Percentiles rank a stretch among this genome's conserved stretches.
phyloP scores from a whole-genome alignment of 306 rosid species.

The Amphicarpaea edgeworthii region DNA sequence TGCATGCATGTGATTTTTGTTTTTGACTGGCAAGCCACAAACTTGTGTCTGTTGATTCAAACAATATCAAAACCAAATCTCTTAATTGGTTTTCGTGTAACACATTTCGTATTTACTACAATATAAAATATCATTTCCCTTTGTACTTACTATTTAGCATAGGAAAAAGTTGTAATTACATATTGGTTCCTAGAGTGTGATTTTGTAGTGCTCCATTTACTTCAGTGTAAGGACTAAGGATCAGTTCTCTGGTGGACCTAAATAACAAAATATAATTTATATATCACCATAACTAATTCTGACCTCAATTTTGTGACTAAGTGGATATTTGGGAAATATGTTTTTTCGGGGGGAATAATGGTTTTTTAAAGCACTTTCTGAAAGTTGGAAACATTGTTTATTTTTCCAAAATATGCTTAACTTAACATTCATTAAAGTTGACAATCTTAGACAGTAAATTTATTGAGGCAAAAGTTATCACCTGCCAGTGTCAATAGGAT shows the following conservation, averaged over 20 bases:
- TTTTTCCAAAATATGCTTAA: neutral
- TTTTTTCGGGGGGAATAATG: neutral
- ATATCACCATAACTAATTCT: slow-evolving; percentile 24
- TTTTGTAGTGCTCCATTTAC: no score
- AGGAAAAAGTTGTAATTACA: slow-evolving; percentile 2
- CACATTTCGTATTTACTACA: neutral
- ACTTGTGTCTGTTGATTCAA: neutral
- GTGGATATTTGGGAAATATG: neutral
- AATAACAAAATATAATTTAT: neutral
- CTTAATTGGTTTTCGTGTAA: no score
- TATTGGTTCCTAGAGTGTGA: slow-evolving; percentile 1
- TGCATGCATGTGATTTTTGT: slow-evolving; percentile 11
- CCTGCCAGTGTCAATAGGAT: slow-evolving; percentile 5
- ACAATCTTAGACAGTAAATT: slow-evolving; percentile 8
- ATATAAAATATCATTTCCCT: neutral
- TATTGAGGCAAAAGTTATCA: slow-evolving; percentile 23
- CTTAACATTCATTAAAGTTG: slow-evolving; percentile 1
- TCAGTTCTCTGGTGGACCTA: neutral
- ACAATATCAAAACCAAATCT: no score
- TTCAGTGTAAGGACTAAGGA: neutral
- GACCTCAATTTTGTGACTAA: slow-evolving; percentile 22
- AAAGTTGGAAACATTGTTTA: neutral
- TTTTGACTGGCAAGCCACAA: slow-evolving; percentile 29
- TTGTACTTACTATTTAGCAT: neutral
- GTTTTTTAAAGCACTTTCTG: neutral